A percentile compares a stretch with the other conserved stretches of the same genome.
Evolutionary conservation across 495 filamentous ascomycete genomes (phyloP).

Genomic region (Lophium mytilinum): DNA sequence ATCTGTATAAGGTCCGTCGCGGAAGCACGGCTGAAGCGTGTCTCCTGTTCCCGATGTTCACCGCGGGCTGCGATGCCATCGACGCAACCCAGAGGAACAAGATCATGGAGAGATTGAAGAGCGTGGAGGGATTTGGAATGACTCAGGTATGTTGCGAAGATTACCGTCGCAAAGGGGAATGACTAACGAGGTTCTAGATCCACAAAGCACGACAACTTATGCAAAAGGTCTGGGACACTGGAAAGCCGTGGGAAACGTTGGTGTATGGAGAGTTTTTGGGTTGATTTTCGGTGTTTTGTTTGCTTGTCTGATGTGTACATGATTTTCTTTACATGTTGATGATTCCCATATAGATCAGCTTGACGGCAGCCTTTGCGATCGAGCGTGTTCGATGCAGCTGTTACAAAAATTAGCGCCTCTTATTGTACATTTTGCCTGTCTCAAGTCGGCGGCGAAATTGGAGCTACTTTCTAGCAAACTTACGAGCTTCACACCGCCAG

Average conservation of each 20-base stretch:
- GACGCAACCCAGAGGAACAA: slow-evolving; percentile 47
- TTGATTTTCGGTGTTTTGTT: no score
- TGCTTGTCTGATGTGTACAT: no score
- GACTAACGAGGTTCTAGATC: slow-evolving; percentile 31
- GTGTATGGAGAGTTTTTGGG: slow-evolving; percentile 60
- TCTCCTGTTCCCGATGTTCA: slow-evolving; percentile 76
- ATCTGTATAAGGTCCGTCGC: slow-evolving; percentile 53
- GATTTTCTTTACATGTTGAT: no score
- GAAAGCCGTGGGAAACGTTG: slow-evolving; percentile 55
- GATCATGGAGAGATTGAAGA: slow-evolving; percentile 59
- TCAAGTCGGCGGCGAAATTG: no score
- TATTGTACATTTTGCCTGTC: no score
- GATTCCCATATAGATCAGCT: no score
- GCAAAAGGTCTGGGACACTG: slow-evolving; percentile 58
- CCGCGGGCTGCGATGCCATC: slow-evolving; percentile 67
- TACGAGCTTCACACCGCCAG: no score
- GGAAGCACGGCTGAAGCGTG: slow-evolving; percentile 69
- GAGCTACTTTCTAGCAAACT: no score
- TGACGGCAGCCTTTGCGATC: no score
- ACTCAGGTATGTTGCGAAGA: slow-evolving; percentile 49
- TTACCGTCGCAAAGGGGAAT: neutral
- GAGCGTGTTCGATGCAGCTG: no score
- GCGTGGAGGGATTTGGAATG: slow-evolving; percentile 68
- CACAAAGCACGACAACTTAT: slow-evolving; percentile 54
- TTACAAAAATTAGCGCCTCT: no score